phyloP scores from a whole-genome alignment of 306 rosid species.

The Fragaria nilgerrensis region DNA sequence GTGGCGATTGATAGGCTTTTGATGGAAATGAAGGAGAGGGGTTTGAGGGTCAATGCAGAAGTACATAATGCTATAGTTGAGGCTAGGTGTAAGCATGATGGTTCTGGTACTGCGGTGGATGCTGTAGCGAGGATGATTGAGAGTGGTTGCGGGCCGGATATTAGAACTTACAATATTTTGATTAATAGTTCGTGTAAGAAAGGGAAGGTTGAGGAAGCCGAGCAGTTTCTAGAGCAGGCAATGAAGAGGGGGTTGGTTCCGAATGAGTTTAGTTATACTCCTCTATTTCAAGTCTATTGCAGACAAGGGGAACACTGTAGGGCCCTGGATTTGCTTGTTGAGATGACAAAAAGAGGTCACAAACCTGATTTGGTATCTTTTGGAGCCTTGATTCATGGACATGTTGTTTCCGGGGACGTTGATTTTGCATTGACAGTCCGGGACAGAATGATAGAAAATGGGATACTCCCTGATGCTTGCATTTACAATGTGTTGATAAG shows the following conservation, averaged over 20 bases:
- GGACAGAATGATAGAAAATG: slow-evolving; percentile 68
- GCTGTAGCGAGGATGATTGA: slow-evolving; percentile 47
- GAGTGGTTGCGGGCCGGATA: slow-evolving; percentile 67
- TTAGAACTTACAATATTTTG: slow-evolving; percentile 59
- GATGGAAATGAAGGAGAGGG: slow-evolving; percentile 59
- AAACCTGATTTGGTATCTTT: slow-evolving; percentile 66
- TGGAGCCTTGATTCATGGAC: slow-evolving; percentile 81
- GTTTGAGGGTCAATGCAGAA: slow-evolving; percentile 45
- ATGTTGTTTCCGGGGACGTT: slow-evolving; percentile 50
- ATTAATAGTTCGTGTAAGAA: slow-evolving; percentile 51
- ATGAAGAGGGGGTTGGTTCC: slow-evolving; percentile 43
- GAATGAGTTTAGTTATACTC: slow-evolving; percentile 61
- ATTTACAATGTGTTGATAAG: slow-evolving; percentile 80
- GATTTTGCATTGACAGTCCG: slow-evolving; percentile 54
- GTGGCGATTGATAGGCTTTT: slow-evolving; percentile 52
- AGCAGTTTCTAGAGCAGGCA: slow-evolving; percentile 48
- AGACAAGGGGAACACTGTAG: slow-evolving; percentile 55
- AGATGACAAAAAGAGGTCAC: slow-evolving; percentile 61
- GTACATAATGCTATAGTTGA: slow-evolving; percentile 64
- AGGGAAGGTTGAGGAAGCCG: slow-evolving; percentile 66
- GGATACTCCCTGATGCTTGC: slow-evolving; percentile 68
- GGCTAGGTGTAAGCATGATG: slow-evolving; percentile 53
- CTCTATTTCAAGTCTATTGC: slow-evolving; percentile 56
- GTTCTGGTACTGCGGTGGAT: slow-evolving; percentile 39
- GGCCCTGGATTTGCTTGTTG: slow-evolving; percentile 61